Evolutionary conservation across 2,329 filamentous ascomycete genomes (phyloP).

Genomic region (Pyrenochaeta sp.): DNA sequence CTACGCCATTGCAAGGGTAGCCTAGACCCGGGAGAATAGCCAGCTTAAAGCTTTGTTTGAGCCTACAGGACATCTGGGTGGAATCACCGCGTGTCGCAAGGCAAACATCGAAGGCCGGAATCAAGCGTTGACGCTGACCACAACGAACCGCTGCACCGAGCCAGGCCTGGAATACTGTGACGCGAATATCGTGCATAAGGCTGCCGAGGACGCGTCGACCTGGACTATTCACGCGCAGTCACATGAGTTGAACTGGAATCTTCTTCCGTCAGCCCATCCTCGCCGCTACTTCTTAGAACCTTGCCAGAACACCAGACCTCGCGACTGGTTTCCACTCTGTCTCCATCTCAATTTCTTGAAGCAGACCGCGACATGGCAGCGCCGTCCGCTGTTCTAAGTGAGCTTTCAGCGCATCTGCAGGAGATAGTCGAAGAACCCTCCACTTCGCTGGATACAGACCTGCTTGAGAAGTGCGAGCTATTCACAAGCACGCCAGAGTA

Average conservation of each 20-base stretch:
- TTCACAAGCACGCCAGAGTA: conserved; percentile 48
- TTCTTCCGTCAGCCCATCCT: conserved; percentile 25
- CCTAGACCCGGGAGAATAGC: background rate
- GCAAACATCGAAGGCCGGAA: background rate
- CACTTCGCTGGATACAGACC: conserved; percentile 55
- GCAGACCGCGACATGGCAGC: conserved; percentile 25
- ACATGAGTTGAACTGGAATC: conserved; percentile 40
- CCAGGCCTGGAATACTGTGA: background rate
- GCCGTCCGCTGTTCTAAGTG: conserved; percentile 28
- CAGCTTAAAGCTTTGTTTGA: background rate
- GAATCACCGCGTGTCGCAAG: background rate
- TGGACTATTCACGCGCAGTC: conserved; percentile 32
- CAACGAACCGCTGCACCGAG: background rate
- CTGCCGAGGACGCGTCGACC: conserved; percentile 21
- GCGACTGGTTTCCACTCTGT: background rate
- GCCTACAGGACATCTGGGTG: background rate
- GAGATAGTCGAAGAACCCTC: conserved; percentile 56
- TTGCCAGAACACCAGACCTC: background rate
- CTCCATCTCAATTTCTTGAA: background rate
- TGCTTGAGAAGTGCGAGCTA: conserved; percentile 61
- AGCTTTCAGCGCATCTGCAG: conserved; percentile 55
- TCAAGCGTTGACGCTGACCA: background rate
- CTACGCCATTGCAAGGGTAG: conserved; percentile 1
- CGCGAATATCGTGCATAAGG: conserved; percentile 5
- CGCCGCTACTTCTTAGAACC: conserved; percentile 15